phyloP scores from a whole-genome alignment of 2,329 filamentous ascomycete genomes.

The Zymoseptoria brevis region DNA sequence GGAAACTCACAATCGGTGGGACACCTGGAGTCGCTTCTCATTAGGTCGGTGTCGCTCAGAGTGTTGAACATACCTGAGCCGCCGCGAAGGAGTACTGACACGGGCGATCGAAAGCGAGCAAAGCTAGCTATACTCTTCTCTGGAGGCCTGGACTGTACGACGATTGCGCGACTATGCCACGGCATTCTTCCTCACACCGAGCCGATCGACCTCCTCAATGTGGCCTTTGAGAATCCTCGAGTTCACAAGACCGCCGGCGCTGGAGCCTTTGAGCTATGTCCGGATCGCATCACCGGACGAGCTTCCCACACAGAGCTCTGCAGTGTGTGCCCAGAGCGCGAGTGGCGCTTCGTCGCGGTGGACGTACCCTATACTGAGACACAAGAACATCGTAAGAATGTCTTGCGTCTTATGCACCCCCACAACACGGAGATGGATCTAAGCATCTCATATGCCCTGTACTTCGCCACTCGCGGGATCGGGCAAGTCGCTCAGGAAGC shows the following conservation, averaged over 20 bases:
- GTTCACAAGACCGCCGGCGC: slow-evolving; percentile 35
- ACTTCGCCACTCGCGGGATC: slow-evolving; percentile 76
- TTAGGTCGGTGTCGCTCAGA: slow-evolving; percentile 21
- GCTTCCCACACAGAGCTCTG: slow-evolving; percentile 69
- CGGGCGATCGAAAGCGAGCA: slow-evolving; percentile 26
- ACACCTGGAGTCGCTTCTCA: slow-evolving; percentile 18
- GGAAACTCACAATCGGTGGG: slow-evolving; percentile 17
- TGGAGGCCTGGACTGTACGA: slow-evolving; percentile 84
- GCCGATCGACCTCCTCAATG: slow-evolving; percentile 80
- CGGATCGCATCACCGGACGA: slow-evolving; percentile 80
- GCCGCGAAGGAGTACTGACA: neutral
- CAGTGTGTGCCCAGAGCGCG: slow-evolving; percentile 57
- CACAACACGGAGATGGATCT: slow-evolving; percentile 99
- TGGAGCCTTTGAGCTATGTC: slow-evolving; percentile 68
- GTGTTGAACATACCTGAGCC: slow-evolving; percentile 56
- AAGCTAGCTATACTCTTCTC: slow-evolving; percentile 81
- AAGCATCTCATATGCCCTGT: slow-evolving; percentile 87
- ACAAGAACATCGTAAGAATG: slow-evolving; percentile 55
- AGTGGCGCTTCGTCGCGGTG: slow-evolving; percentile 78
- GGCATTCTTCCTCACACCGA: slow-evolving; percentile 63
- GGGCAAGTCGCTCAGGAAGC: slow-evolving; percentile 26
- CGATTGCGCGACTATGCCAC: slow-evolving; percentile 73
- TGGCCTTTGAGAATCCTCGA: slow-evolving; percentile 92
- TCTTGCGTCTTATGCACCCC: slow-evolving; percentile 75
- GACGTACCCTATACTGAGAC: slow-evolving; percentile 77